A percentile compares a stretch with the other conserved stretches of the same genome.
Evolutionary conservation across 495 filamentous ascomycete genomes (phyloP).

Genomic region (Penicillium waksmanii): DNA sequence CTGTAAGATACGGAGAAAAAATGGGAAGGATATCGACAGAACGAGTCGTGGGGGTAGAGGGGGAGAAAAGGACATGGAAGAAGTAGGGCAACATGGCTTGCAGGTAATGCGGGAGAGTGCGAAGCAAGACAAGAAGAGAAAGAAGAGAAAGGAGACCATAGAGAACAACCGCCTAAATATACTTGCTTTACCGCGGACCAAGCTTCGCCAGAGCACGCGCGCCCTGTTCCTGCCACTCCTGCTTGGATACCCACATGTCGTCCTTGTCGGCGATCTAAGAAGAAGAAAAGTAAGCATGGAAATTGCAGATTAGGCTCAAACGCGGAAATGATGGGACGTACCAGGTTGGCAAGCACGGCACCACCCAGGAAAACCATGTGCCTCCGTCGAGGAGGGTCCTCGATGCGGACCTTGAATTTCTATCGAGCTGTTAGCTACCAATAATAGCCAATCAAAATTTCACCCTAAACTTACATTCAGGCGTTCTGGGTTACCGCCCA

Average conservation of each 20-base stretch:
- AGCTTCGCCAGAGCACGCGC: slow-evolving; percentile 86
- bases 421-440: slow-evolving; percentile 37
- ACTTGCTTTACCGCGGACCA: slow-evolving; percentile 65
- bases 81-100: slow-evolving; percentile 25
- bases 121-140: slow-evolving; percentile 21
- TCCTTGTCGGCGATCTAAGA: slow-evolving; percentile 93
- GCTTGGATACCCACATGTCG: slow-evolving; percentile 97
- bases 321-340: slow-evolving; percentile 36
- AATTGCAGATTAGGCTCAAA: no score
- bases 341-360: slow-evolving; percentile 94
- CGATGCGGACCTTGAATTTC: slow-evolving; percentile 99
- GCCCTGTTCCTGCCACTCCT: slow-evolving; percentile 96
- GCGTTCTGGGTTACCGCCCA: slow-evolving; percentile 87
- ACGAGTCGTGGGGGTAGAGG: slow-evolving; percentile 8
- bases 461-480: slow-evolving; percentile 62
- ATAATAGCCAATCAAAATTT: neutral
- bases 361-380: slow-evolving; percentile 99
- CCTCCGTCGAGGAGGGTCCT: slow-evolving; percentile 91
- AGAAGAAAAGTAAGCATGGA: slow-evolving; percentile 20
- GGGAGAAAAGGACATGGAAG: slow-evolving; percentile 12
- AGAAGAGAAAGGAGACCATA: slow-evolving; percentile 17
- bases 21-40: slow-evolving; percentile 31
- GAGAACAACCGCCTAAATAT: slow-evolving; percentile 30
- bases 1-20: slow-evolving; percentile 22
- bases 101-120: slow-evolving; percentile 28